Base-by-base conservation (phyloP, 1,284 basidiomycete genomes). In the Kalmanozyma brasiliensis region DNA sequence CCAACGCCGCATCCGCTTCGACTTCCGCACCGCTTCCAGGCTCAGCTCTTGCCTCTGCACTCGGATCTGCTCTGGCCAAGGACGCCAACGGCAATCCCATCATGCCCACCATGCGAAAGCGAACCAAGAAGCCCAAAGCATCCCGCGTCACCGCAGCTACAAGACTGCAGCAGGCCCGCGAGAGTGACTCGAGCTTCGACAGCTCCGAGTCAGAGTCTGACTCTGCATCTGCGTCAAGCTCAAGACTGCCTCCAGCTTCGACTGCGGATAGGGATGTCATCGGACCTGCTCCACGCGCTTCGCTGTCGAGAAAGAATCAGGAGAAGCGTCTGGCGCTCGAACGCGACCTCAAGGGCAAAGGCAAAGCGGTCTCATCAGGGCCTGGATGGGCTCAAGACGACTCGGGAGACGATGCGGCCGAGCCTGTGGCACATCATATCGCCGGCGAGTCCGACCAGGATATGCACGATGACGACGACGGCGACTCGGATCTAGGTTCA, bases 61-160 rank as follows among this genome's bases (percentile, higher is more conserved):
- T 79, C 17, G 79, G 79, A n/a, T 79, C 77, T 1, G 78, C 79
- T 6, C 61, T 81, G 2, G 77, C 77, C 7, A 69, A 49, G 42
- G 77, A 74, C 17, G 49, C 76, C 4, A 71, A 77, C 26, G 78
- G 78, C 33, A 61, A 74, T 20, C 64, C 70, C 2, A 30, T 77
- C 29, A 49, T 65, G 38, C 69, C 73, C 1, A 37, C 57, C 22
- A 68, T 72, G 57, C 73, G 76, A n/a, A 81, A 75, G 37, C 62
- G 71, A 23, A 52, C 65, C 20, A 66, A 63, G 29, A 68, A 64
- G 38, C 49, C 55, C 9, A 62, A 52, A 34, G 40, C 40, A 8
- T 40, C 64, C 11, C 62, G 69, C 11, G 46, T 74, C 35, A 61
- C 49, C n/a, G 64, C 64, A n/a, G 48, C 49, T 8, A 52, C 56